Evolutionary conservation across 148 eudicot genomes (phyloP), one percentile per base, ranked within the genome.

Genomic region (Fagopyrum tataricum): DNA sequence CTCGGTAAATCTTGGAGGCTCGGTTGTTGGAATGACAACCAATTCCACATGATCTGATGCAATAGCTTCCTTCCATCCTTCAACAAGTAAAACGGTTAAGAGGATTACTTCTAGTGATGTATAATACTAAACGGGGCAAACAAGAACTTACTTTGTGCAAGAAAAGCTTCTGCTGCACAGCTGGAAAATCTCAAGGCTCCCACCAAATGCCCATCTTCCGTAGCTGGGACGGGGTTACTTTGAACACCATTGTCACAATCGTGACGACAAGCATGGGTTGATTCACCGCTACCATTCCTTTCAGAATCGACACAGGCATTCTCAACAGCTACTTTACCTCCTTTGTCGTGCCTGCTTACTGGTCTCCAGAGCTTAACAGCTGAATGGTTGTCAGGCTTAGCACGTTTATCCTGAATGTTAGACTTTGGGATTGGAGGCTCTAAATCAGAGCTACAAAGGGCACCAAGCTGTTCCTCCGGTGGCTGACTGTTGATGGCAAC

Each of bases 1-100:
- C 41, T 79, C 80, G 5, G 72, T 43, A 71, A 71, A 48, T 61
- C 74, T 84, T 4, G 82, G 87, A 72, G 77, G 72, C 31, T 79
- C 79, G 21, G 80, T 69, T 62, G 78, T 87, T 4, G 83, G 52
- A 20, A 84, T 61, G 21, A 89, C 83, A 69, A 79, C 85, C 70
- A 93, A 75, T 71, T 75, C 80, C 80, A 89, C 84, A 78, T 90
- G 92, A 56, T 89, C 86, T 61, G 84, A 81, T 24, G 88, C 67
- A 41, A 88, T 78, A n/a, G 89, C 91, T 80, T 94, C 93, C 81
- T 89, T 86, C 97, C 97, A 94, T 68, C 98, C 98, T 94, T 70
- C 75, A 85, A 18, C 15, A 31, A 64, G 4, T 21, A 31, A 31
- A 24, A 23, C 5, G 66, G 39, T 59, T 59, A 59, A 59, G 69